Base-by-base conservation (phyloP, 305 asterid genomes). In the Rubia peregrina region DNA sequence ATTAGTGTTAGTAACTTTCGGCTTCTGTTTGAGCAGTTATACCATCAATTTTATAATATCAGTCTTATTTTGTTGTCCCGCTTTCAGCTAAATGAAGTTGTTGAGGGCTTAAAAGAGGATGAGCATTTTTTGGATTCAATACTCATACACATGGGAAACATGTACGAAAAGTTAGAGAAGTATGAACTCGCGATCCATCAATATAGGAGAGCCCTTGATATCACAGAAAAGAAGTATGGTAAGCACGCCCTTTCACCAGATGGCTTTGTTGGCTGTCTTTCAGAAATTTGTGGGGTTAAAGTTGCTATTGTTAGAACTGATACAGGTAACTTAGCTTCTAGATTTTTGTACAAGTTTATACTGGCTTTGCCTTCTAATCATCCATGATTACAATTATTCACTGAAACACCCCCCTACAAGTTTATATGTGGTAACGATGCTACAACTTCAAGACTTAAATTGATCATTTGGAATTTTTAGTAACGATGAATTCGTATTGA, bases 91-190 rank as follows among this genome's bases (percentile, higher is more conserved):
- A 73, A 79, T 70, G 73, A 77, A 83, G 80, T 89, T 80, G 93
- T 84, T 74, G 75, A 51, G 73, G 82, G 73, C 75, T 75, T 92
- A 76, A 80, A 84, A 63, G 91, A 90, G 46, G 88, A 86, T 46
- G 96, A 86, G 78, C 86, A 78, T 62, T 83, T 85, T 80, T 78
- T 92, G 79, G 96, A 90, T 85, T 90, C 90, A 40, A 87, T 90
- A 77, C 96, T 90, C 77, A 74, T 85, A 80, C 98, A 92, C 80
- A 90, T 92, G 97, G 98, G 92, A 79, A 92, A 88, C 74, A 83
- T 90, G 79, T 80, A 81, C 74, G 87, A 83, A 46, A 92, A 85
- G 80, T 62, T 90, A 86, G 89, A 84, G 78, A 86, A 84, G 71
- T 81, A 78, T 78, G 91, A 87, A 71, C 55, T 74, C 80, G 87